Percentiles rank a stretch among this genome's conserved stretches.
Evolutionary conservation across 2,329 filamentous ascomycete species (phyloP).

Genomic region (Venturia carpophila): DNA sequence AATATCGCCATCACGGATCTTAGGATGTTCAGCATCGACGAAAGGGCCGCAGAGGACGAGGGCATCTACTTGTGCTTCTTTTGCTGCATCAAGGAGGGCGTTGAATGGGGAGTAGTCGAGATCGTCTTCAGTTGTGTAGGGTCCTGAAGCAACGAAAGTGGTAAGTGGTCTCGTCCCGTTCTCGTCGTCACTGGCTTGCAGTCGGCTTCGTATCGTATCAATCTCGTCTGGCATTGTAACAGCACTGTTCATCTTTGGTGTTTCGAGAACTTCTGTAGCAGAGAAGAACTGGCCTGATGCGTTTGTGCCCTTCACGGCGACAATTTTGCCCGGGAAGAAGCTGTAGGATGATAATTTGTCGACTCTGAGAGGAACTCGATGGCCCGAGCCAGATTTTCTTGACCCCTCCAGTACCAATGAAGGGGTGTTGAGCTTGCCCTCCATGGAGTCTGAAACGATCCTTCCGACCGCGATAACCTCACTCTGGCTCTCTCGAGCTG

Average conservation of each 20-base stretch:
- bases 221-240: slow-evolving; percentile 61
- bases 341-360: slow-evolving; percentile 61
- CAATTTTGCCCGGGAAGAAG: slow-evolving; percentile 92
- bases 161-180: slow-evolving; percentile 56
- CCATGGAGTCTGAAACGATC: slow-evolving; percentile 74
- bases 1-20: slow-evolving; percentile 55
- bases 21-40: slow-evolving; percentile 82
- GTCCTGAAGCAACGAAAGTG: slow-evolving; percentile 71
- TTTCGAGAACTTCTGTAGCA: slow-evolving; percentile 65
- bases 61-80: slow-evolving; percentile 65
- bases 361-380: slow-evolving; percentile 72
- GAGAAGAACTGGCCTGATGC: slow-evolving; percentile 76
- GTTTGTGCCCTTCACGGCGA: slow-evolving; percentile 80
- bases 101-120: slow-evolving; percentile 83
- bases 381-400: slow-evolving; percentile 70
- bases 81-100: slow-evolving; percentile 69
- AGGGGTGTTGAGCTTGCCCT: slow-evolving; percentile 77
- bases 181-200: slow-evolving; percentile 57
- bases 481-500: slow-evolving; percentile 72
- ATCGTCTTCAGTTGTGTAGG: slow-evolving; percentile 88
- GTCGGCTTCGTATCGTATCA: slow-evolving; percentile 58
- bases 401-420: slow-evolving; percentile 86
- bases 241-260: slow-evolving; percentile 67
- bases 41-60: slow-evolving; percentile 81
- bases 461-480: slow-evolving; percentile 86